phyloP scores from a whole-genome alignment of 1,284 basidiomycete genomes.

The Cutaneotrichosporon curvatum region DNA sequence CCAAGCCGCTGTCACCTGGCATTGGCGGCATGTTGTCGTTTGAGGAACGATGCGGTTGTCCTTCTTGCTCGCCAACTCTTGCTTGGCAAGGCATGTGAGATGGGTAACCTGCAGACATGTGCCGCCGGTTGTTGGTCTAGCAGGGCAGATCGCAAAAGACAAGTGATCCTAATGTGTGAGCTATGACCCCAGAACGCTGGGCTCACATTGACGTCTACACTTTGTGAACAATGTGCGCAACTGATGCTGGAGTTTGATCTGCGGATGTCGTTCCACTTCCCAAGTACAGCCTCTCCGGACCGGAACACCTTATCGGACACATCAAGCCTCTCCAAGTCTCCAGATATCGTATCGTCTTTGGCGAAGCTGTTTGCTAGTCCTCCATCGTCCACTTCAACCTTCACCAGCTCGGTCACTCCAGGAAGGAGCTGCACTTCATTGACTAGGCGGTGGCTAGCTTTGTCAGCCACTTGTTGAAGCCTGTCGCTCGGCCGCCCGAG shows the following conservation, averaged over 20 bases:
- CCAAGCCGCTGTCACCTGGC: constrained; percentile 60
- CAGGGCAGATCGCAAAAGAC: constrained; percentile 53
- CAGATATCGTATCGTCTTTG: too few relatives aligned
- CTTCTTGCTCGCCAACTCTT: too few relatives aligned
- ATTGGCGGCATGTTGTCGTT: background rate
- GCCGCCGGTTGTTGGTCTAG: constrained; percentile 11
- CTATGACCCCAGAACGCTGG: background rate
- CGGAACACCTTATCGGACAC: constrained; percentile 57
- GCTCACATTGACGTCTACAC: constrained; percentile 52
- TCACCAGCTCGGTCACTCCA: background rate
- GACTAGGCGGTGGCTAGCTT: background rate
- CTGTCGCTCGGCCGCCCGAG: too few relatives aligned
- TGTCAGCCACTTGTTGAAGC: constrained; percentile 15
- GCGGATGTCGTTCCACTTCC: constrained; percentile 15
- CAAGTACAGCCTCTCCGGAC: constrained; percentile 17
- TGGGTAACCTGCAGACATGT: constrained; percentile 52
- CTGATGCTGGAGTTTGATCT: constrained; percentile 15
- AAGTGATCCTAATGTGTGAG: constrained; percentile 53
- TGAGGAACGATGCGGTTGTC: background rate
- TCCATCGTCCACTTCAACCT: background rate
- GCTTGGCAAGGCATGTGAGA: constrained; percentile 58
- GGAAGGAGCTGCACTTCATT: background rate
- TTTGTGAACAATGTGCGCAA: constrained; percentile 55
- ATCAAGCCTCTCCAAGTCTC: constrained; percentile 53
- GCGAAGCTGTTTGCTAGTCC: constrained; percentile 16